phyloP scores from a whole-genome alignment of 345 rosid species.

The Acer yangbiense region DNA sequence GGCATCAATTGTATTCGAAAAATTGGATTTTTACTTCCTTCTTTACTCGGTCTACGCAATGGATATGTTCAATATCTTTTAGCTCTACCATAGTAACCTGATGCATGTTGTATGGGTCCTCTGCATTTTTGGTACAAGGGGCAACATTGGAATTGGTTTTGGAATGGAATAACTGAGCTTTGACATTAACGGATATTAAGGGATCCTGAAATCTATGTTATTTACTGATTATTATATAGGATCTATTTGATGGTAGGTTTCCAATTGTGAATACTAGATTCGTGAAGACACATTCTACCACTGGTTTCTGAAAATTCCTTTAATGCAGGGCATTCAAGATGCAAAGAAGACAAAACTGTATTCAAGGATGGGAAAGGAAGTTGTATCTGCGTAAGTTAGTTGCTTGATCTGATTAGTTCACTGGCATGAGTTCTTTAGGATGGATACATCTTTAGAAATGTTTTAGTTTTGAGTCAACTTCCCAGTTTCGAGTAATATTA shows the following conservation, averaged over 20 bases:
- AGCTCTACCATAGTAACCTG: not conserved
- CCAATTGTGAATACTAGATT: conserved; percentile 9
- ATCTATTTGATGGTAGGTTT: conserved; percentile 11
- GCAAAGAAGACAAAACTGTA: conserved; percentile 80
- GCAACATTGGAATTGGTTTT: not conserved
- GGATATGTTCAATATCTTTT: not conserved
- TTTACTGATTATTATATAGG: not conserved
- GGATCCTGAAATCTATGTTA: not conserved
- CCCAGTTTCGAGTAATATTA: not conserved
- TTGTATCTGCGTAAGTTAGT: conserved; percentile 83
- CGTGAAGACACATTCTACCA: not conserved
- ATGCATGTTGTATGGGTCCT: not conserved
- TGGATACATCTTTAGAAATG: not conserved
- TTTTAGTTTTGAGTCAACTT: not conserved
- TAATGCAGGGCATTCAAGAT: conserved; percentile 80
- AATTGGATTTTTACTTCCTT: not conserved
- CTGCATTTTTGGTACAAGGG: not conserved
- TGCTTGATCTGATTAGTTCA: not conserved
- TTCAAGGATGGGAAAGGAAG: conserved; percentile 84
- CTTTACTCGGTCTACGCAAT: not conserved
- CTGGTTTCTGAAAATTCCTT: conserved; percentile 23
- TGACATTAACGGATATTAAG: not conserved
- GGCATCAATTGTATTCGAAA: not conserved
- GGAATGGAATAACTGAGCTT: not conserved
- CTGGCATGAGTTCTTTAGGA: not conserved